phyloP scores from a whole-genome alignment of 106 monocot species.

The Platanthera zijinensis region DNA sequence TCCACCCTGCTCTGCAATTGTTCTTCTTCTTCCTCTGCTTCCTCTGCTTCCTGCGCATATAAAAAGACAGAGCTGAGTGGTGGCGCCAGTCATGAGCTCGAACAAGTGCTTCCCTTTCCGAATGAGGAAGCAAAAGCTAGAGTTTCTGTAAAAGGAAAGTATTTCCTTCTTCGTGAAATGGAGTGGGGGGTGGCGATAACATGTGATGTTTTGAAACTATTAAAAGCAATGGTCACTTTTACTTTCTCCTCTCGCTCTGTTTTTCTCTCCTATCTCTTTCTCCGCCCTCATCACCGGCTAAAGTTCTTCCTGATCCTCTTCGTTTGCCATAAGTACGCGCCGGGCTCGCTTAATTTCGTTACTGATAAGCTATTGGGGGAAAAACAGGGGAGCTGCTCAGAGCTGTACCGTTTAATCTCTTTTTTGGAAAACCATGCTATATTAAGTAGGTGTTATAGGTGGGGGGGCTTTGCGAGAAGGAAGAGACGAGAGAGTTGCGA shows the following conservation, averaged over 20 bases:
- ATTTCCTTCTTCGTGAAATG: constrained; percentile 33
- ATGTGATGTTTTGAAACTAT: constrained; percentile 33
- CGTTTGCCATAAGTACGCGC: constrained; percentile 1
- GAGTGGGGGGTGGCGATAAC: constrained; percentile 14
- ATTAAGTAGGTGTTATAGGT: background rate
- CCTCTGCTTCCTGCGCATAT: background rate
- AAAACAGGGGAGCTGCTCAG: background rate
- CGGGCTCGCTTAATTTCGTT: constrained; percentile 7
- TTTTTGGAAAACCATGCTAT: background rate
- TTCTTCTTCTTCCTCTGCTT: background rate
- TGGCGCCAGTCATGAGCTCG: background rate
- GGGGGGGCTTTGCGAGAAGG: background rate
- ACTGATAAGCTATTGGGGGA: background rate
- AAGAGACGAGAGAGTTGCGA: background rate
- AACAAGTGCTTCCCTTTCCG: constrained; percentile 7
- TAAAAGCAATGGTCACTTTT: constrained; percentile 20
- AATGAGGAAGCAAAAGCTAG: constrained; percentile 13
- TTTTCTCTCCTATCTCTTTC: constrained; percentile 2
- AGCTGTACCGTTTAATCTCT: background rate
- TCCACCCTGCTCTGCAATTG: background rate
- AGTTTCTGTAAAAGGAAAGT: constrained; percentile 7
- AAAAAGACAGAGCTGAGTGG: constrained; percentile 3
- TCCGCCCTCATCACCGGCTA: background rate
- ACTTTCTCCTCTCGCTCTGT: constrained; percentile 9
- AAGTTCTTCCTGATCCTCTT: background rate